Conservation (phyloP, 495 filamentous ascomycete species). For the Penicillium verhagenii region DNA sequence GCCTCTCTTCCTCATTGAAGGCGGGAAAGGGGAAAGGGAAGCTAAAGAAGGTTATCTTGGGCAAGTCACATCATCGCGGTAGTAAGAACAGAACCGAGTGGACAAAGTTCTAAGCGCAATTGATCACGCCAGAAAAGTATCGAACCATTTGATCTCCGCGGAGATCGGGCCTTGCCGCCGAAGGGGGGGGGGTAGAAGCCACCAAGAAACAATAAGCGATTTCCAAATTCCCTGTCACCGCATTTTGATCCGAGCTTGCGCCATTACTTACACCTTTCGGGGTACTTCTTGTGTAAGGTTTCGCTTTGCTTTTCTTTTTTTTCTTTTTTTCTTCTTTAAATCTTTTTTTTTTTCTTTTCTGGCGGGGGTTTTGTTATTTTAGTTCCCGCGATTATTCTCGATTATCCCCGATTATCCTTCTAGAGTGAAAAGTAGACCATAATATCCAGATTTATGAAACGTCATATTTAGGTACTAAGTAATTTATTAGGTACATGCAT, state of each 20-base stretch:
- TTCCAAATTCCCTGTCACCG: not conserved
- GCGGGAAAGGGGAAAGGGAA: not conserved
- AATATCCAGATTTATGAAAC: not conserved
- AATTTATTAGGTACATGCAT: no score
- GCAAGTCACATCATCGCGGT: slow-evolving; percentile 17
- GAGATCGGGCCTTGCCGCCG: slow-evolving; percentile 25
- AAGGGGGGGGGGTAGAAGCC: slow-evolving; percentile 15
- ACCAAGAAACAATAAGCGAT: slow-evolving; percentile 4
- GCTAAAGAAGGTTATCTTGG: not conserved
- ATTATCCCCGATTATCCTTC: no score
- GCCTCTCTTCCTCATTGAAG: slow-evolving; percentile 2
- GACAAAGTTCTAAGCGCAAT: slow-evolving; percentile 7
- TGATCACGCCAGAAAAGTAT: slow-evolving; percentile 14
- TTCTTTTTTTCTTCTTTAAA: not conserved
- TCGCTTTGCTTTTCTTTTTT: no score
- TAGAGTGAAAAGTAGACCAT: not conserved
- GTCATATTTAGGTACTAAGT: no score
- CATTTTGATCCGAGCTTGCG: not conserved
- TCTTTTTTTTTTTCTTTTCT: not conserved
- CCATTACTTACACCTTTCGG: not conserved
- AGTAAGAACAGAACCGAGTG: not conserved
- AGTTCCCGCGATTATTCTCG: no score
- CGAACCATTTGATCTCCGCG: slow-evolving; percentile 17
- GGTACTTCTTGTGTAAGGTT: no score
- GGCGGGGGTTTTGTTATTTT: no score